Percentiles rank a stretch among this genome's conserved stretches.
Evolutionary conservation across 345 rosid species (phyloP).

Genomic region (Populus simonii): DNA sequence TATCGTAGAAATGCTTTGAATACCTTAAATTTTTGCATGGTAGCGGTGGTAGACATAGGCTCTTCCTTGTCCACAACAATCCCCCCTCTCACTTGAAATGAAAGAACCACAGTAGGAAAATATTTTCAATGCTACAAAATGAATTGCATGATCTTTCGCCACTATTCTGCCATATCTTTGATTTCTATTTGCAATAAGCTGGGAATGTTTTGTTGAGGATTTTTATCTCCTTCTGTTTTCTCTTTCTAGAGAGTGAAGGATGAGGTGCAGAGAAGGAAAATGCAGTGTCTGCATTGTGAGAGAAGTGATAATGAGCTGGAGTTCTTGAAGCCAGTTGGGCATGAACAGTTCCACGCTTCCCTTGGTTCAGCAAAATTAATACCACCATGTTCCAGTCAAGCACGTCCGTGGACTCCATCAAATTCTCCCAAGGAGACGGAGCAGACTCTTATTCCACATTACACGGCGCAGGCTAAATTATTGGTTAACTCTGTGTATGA

Average conservation of each 20-base stretch:
- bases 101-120: neutral
- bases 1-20: no score
- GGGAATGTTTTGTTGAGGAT: neutral
- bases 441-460: conserved; percentile 7
- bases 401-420: conserved; percentile 9
- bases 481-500: conserved; percentile 20
- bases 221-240: neutral
- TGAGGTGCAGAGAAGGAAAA: conserved; percentile 62
- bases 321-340: conserved; percentile 45
- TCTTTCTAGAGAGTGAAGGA: conserved; percentile 66
- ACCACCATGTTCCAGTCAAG: conserved; percentile 22
- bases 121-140: neutral
- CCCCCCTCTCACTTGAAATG: no score
- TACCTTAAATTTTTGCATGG: neutral
- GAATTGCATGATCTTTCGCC: neutral
- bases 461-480: conserved; percentile 17
- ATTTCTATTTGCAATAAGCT: neutral
- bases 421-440: conserved; percentile 18
- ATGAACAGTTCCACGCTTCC: conserved; percentile 55
- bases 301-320: conserved; percentile 26
- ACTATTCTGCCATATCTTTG: neutral
- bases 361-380: conserved; percentile 34
- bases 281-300: conserved; percentile 23
- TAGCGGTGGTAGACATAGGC: neutral
- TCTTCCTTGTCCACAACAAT: neutral